Conservation (phyloP, 148 eudicot genomes). For the Dianthus caryophyllus region DNA sequence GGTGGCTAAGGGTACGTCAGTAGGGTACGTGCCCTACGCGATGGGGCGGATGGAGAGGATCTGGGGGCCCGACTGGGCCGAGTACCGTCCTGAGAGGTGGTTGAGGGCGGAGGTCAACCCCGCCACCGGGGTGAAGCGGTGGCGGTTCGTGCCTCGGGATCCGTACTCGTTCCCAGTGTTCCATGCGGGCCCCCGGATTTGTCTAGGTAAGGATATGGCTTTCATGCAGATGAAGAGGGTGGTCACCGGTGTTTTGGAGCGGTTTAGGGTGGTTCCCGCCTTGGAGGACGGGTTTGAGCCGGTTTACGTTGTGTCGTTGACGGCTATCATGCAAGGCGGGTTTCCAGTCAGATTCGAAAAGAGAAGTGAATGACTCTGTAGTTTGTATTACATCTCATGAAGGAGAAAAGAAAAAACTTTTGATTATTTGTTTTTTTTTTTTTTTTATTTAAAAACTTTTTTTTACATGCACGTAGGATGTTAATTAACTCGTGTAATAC, state of each 20-base stretch:
- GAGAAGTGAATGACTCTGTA: constrained; percentile 4
- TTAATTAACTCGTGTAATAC: neutral
- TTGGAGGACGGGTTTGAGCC: constrained; percentile 38
- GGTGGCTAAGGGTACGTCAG: constrained; percentile 41
- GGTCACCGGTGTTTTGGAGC: constrained; percentile 33
- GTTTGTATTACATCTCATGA: too few species aligned
- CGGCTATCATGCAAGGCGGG: constrained; percentile 45
- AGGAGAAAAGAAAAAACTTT: too few species aligned
- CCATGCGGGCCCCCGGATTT: constrained; percentile 53
- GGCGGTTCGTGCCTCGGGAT: constrained; percentile 33
- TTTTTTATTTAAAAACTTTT: neutral
- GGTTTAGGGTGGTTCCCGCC: constrained; percentile 42
- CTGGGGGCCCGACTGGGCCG: constrained; percentile 46
- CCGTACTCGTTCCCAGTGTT: constrained; percentile 46
- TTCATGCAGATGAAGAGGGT: constrained; percentile 55
- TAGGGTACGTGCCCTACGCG: constrained; percentile 43
- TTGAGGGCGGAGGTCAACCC: constrained; percentile 20
- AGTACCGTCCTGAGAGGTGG: constrained; percentile 41
- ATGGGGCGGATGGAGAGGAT: constrained; percentile 49
- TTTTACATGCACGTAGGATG: neutral
- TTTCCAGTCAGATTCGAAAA: constrained; percentile 32
- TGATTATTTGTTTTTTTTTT: neutral
- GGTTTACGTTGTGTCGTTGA: constrained; percentile 25
- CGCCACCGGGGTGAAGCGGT: constrained; percentile 10
- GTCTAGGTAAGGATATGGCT: constrained; percentile 60